A percentile compares a stretch with the other conserved stretches of the same genome.
Evolutionary conservation across 371 early-diverging fungal species (phyloP).

Genomic region (Fennellomyces sp.): DNA sequence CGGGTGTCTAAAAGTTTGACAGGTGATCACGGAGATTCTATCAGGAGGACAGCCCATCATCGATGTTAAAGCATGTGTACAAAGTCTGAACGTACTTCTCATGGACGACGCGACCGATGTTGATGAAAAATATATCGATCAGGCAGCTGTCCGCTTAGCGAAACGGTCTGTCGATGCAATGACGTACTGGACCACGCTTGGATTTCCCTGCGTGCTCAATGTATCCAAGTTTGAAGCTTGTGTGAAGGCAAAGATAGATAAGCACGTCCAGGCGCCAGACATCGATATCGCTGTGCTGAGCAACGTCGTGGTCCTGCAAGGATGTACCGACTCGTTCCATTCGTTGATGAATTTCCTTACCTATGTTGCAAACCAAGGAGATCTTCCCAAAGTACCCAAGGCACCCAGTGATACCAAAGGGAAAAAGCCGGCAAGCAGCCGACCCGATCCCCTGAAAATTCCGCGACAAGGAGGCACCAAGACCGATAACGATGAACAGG

Average conservation of each 20-base stretch:
- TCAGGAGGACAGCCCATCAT: slow-evolving; percentile 52
- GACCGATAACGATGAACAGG: neutral
- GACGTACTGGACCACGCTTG: slow-evolving; percentile 42
- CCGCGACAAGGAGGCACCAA: neutral
- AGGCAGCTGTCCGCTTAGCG: slow-evolving; percentile 5
- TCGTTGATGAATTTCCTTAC: slow-evolving; percentile 61
- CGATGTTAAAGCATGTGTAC: slow-evolving; percentile 39
- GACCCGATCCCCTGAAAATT: neutral
- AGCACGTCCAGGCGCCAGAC: slow-evolving; percentile 19
- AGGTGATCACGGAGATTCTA: slow-evolving; percentile 52
- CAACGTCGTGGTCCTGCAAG: slow-evolving; percentile 66
- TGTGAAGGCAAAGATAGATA: slow-evolving; percentile 40
- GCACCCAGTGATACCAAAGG: neutral
- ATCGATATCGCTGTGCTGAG: slow-evolving; percentile 55
- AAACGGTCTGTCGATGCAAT: slow-evolving; percentile 24
- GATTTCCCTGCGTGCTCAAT: slow-evolving; percentile 36
- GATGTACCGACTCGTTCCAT: slow-evolving; percentile 78
- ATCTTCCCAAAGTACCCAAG: slow-evolving; percentile 1
- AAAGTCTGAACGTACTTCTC: slow-evolving; percentile 41
- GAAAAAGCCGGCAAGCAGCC: neutral
- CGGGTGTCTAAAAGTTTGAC: neutral
- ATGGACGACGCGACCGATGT: slow-evolving; percentile 42
- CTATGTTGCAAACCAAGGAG: slow-evolving; percentile 37
- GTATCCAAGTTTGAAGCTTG: slow-evolving; percentile 44
- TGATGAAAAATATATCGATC: slow-evolving; percentile 21